Conservation (phyloP, 2,329 filamentous ascomycete species). For the Trichothecium sympodiale region DNA sequence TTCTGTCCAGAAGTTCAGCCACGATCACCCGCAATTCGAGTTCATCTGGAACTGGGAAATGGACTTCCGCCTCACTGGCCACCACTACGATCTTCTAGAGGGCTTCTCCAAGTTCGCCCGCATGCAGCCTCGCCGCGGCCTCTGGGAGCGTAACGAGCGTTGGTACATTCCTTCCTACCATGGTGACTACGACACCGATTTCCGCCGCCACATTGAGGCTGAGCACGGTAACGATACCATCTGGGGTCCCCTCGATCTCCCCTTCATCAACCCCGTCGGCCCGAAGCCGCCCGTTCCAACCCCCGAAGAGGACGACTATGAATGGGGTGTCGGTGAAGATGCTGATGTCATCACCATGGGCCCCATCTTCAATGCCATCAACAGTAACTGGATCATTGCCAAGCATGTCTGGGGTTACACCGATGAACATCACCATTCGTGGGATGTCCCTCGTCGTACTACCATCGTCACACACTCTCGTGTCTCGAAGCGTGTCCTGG, state of each 20-base stretch:
- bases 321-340: conserved; percentile 68
- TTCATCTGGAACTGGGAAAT: conserved; percentile 85
- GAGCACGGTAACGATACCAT: conserved; percentile 41
- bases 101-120: conserved; percentile 52
- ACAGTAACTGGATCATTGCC: conserved; percentile 62
- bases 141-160: conserved; percentile 64
- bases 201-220: conserved; percentile 51
- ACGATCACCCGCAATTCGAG: conserved; percentile 69
- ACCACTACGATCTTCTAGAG: conserved; percentile 70
- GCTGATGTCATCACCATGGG: conserved; percentile 65
- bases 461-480: conserved; percentile 72
- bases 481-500: conserved; percentile 58
- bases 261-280: conserved; percentile 50
- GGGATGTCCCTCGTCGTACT: conserved; percentile 56
- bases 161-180: conserved; percentile 63
- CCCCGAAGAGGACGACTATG: conserved; percentile 53
- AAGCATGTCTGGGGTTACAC: conserved; percentile 58
- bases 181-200: conserved; percentile 55
- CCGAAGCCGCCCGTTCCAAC: conserved; percentile 49
- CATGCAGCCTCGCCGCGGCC: conserved; percentile 57
- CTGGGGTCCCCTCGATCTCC: conserved; percentile 54
- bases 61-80: conserved; percentile 67
- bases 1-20: conserved; percentile 63
- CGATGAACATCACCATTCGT: conserved; percentile 33
- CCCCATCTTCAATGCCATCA: conserved; percentile 66